These are phyloP conservation scores for Nicotiana knightiana DNA, from an alignment of 257 asterid genomes.

Conservation along the genomic window DNA sequence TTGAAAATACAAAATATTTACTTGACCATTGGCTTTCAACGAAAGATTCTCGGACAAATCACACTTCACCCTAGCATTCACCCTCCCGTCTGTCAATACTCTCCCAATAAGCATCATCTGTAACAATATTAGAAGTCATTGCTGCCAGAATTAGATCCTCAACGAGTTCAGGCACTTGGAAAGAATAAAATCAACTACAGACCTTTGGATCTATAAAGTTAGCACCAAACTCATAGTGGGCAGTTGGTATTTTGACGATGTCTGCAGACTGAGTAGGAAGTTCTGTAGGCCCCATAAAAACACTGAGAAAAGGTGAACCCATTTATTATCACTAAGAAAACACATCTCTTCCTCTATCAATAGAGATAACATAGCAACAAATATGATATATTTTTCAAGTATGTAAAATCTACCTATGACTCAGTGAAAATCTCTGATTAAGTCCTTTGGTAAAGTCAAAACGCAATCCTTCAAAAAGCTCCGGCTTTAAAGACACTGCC, in stretches of 20 bases:
- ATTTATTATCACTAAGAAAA: background rate
- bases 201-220: constrained; percentile 89
- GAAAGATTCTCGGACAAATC: constrained; percentile 84
- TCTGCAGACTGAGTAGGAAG: constrained; percentile 91
- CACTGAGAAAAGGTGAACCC: constrained; percentile 37
- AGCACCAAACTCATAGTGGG: constrained; percentile 95
- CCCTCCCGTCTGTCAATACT: constrained; percentile 83
- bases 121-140: background rate
- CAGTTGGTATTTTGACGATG: constrained; percentile 73
- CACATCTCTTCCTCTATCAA: background rate
- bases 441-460: constrained; percentile 93
- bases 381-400: background rate
- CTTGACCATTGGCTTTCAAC: constrained; percentile 88
- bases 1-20: constrained; percentile 23
- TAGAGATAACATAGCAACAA: background rate
- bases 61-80: constrained; percentile 87
- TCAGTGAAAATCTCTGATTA: constrained; percentile 79
- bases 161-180: background rate
- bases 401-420: constrained; percentile 70
- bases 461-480: constrained; percentile 95
- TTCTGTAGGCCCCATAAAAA: constrained; percentile 95
- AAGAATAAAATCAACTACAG: constrained; percentile 1
- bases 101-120: constrained; percentile 97
- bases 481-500: constrained; percentile 99
- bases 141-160: background rate